A percentile compares a stretch with the other conserved stretches of the same genome.
Evolutionary conservation across 2,329 filamentous ascomycete genomes (phyloP).

Genomic region (Aspergillus spinulosporus): DNA sequence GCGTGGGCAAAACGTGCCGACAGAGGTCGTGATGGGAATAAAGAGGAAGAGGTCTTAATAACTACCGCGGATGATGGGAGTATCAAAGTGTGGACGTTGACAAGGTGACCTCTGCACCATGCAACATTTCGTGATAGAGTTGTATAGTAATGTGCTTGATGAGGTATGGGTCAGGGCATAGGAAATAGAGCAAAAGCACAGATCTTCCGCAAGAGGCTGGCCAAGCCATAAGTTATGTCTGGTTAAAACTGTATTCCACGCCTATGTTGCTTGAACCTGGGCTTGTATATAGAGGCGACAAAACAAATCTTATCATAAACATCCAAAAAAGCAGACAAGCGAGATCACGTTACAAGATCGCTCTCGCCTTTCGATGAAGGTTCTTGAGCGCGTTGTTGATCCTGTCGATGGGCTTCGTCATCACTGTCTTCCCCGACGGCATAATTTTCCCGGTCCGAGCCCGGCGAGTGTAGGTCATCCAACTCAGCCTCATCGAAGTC

Average conservation of each 20-base stretch:
- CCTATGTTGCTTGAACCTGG: not conserved
- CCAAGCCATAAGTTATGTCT: conserved; percentile 12
- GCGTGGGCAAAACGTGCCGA: conserved; percentile 83
- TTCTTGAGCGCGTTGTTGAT: conserved; percentile 9
- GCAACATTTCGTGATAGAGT: too few species aligned
- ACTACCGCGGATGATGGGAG: conserved; percentile 91
- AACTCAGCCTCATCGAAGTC: conserved; percentile 64
- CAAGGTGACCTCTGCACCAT: conserved; percentile 13
- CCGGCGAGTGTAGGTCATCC: conserved; percentile 52
- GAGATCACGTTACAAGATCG: conserved; percentile 11
- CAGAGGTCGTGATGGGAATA: conserved; percentile 51
- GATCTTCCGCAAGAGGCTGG: not conserved
- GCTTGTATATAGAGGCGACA: conserved; percentile 1
- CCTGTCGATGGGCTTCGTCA: conserved; percentile 27
- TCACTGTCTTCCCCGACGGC: conserved; percentile 51
- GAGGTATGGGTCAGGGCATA: not conserved
- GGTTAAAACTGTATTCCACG: not conserved
- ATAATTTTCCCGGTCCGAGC: conserved; percentile 43
- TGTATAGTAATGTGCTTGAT: not conserved
- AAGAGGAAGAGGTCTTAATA: conserved; percentile 76
- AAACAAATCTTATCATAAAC: not conserved
- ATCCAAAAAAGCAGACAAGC: conserved; percentile 4
- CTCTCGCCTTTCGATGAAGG: conserved; percentile 11
- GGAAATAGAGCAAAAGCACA: conserved; percentile 1
- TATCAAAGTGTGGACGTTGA: conserved; percentile 76